Evolutionary conservation across 768 basidiomycete genomes (phyloP), one percentile per base, ranked within the genome.

Genomic region (Harrya chromipes): DNA sequence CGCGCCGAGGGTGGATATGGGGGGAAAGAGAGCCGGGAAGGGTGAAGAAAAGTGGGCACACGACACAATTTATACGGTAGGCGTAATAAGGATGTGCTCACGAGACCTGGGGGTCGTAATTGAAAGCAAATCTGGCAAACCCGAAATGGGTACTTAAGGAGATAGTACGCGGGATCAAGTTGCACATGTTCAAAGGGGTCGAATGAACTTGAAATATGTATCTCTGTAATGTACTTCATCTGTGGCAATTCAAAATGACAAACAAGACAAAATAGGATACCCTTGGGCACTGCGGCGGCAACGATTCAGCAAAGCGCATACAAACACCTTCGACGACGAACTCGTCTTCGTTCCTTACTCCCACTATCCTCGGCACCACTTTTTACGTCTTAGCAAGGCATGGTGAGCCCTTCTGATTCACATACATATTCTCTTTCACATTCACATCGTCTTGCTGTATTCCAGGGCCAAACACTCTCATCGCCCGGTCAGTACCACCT

Each of bases 391-490:
- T 66, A 56, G 27, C 54, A 4, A 64, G 43, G 40, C 62, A 68
- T 68, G 67, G 67, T 66, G 37, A 51, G 66, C 26, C 16, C 37
- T 27, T 52, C 40, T 11, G n/a, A 21, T 34, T 49, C 40, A 42
- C 46, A 33, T 51, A 27, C 14, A 4, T n/a, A 38, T 37, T 37
- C 33, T 34, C 42, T 27, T 47, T 24, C 41, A 43, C 48, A 43
- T 42, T 55, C 46, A 59, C 40, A 16, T 27, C 7, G 27, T 42
- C 40, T 46, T 63, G 48, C 29, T 29, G 29, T 13, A 6, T 12
- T 29, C 29, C 37, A 90, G 90, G 90, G 90, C 67, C 90, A 93
- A 83, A 91, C 86, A 4, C 82, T 93, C 40, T 90, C 87, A 54
- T 75, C 80, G 40, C 90, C 90, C 63, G 81, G 88, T 88, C 55